Evolutionary conservation across 2,329 filamentous ascomycete genomes (phyloP).

Genomic region (Diplocarpon rosae): DNA sequence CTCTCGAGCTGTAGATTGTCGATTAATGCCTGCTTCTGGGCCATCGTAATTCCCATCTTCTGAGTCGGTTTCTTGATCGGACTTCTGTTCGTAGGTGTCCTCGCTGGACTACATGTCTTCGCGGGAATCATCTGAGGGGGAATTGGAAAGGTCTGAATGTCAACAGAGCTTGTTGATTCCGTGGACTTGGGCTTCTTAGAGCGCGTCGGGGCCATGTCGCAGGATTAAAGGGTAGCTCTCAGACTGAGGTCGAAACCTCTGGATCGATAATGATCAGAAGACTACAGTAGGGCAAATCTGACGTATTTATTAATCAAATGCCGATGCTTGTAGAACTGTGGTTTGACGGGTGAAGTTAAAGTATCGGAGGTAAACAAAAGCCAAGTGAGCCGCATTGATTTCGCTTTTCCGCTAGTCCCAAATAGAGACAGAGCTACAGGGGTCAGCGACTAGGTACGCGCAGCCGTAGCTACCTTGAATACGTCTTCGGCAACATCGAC

Average conservation of each 20-base stretch:
- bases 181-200: conserved; percentile 37
- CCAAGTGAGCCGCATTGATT: conserved; percentile 14
- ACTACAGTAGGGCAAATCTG: background rate
- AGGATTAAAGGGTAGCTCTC: conserved; percentile 11
- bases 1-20: conserved; percentile 85
- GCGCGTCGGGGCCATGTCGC: conserved; percentile 36
- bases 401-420: conserved; percentile 8
- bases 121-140: conserved; percentile 23
- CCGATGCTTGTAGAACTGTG: background rate
- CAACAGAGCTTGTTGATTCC: conserved; percentile 22
- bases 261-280: background rate
- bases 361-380: conserved; percentile 33
- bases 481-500: conserved; percentile 8
- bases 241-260: background rate
- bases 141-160: conserved; percentile 22
- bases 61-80: conserved; percentile 46
- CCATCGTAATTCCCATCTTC: conserved; percentile 48
- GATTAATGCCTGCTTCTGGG: conserved; percentile 76
- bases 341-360: conserved; percentile 1
- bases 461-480: conserved; percentile 21
- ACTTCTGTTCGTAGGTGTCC: conserved; percentile 37
- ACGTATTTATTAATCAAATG: background rate
- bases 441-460: conserved; percentile 19
- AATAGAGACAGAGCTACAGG: conserved; percentile 16
- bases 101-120: conserved; percentile 29